These are phyloP conservation scores for Amylostereum areolatum DNA, from an alignment of 1,284 basidiomycete species.

Conservation along the genomic window DNA sequence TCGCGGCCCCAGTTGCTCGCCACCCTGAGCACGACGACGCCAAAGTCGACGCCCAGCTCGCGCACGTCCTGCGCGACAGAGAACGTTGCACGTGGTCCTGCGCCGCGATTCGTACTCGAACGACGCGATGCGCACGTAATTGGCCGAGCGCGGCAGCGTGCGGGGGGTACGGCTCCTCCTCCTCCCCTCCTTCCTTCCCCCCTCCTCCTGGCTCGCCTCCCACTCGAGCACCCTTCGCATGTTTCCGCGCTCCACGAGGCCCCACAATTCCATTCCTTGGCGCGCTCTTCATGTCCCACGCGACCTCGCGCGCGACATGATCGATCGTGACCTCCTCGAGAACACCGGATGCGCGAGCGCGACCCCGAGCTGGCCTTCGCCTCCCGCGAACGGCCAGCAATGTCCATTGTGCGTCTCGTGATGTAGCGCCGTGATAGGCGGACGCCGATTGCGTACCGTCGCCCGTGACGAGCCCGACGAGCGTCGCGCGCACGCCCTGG, in stretches of 20 bases:
- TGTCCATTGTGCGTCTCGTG: slow-evolving; percentile 77
- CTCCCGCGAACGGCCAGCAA: slow-evolving; percentile 90
- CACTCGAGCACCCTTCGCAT: slow-evolving; percentile 50
- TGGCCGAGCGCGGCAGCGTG: slow-evolving; percentile 45
- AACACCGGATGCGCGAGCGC: slow-evolving; percentile 63
- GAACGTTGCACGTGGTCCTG: slow-evolving; percentile 82
- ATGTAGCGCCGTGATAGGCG: slow-evolving; percentile 82
- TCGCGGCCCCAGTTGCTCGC: slow-evolving; percentile 84
- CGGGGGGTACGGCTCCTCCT: slow-evolving; percentile 38
- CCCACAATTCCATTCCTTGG: slow-evolving; percentile 91
- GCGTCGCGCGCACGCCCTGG: slow-evolving; percentile 31
- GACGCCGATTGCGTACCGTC: slow-evolving; percentile 57
- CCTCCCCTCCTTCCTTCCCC: slow-evolving; percentile 25
- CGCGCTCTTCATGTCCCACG: slow-evolving; percentile 74
- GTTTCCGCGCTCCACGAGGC: slow-evolving; percentile 75
- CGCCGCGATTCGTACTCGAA: slow-evolving; percentile 77
- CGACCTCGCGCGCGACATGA: slow-evolving; percentile 76
- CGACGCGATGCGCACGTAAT: slow-evolving; percentile 69
- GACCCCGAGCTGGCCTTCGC: slow-evolving; percentile 77
- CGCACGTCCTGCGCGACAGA: slow-evolving; percentile 62
- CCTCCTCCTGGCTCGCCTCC: slow-evolving; percentile 29
- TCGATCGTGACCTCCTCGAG: slow-evolving; percentile 82
- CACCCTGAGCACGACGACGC: slow-evolving; percentile 74
- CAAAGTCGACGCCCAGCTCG: slow-evolving; percentile 72
- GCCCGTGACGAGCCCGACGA: slow-evolving; percentile 53